Conservation (phyloP, 1,284 basidiomycete genomes). For the Ustilago bromivora region DNA sequence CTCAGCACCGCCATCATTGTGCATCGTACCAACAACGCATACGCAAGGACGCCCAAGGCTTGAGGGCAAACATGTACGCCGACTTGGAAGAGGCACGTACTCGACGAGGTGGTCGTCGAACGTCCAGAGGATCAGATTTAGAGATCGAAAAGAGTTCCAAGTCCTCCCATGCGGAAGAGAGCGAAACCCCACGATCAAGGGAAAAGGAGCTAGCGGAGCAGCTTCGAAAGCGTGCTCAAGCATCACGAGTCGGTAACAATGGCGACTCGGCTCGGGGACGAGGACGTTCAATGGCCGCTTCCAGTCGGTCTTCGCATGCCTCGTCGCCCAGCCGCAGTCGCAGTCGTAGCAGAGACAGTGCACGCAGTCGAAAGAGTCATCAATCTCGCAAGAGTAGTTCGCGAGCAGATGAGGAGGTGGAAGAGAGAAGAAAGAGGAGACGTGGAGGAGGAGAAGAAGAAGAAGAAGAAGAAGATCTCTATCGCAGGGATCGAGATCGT, state of each 20-base stretch:
- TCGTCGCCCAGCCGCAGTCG: constrained; percentile 41
- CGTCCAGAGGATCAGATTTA: constrained; percentile 31
- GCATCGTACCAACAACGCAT: background rate
- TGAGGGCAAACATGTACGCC: constrained; percentile 53
- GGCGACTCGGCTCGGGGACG: constrained; percentile 24
- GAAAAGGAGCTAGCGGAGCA: constrained; percentile 66
- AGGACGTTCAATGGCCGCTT: constrained; percentile 23
- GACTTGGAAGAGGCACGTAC: constrained; percentile 62
- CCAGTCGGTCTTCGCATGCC: constrained; percentile 33
- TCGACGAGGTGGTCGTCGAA: constrained; percentile 21
- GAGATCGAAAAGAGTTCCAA: constrained; percentile 31
- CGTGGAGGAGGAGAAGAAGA: constrained; percentile 57
- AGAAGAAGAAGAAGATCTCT: constrained; percentile 50
- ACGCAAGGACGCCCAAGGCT: background rate
- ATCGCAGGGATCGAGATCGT: constrained; percentile 59
- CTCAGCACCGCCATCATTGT: background rate
- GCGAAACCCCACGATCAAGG: constrained; percentile 34
- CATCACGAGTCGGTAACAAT: constrained; percentile 32
- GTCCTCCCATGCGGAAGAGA: constrained; percentile 10
- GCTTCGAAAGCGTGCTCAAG: constrained; percentile 58
- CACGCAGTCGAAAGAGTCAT: constrained; percentile 29
- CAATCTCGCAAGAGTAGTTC: constrained; percentile 35
- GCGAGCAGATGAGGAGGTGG: constrained; percentile 64
- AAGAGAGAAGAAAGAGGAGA: constrained; percentile 59
- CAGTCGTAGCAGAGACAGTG: constrained; percentile 37